Evolutionary conservation across 2,329 filamentous ascomycete genomes (phyloP), one percentile per base, ranked within the genome.

Genomic region (Arthrobotrys sphaeroides): DNA sequence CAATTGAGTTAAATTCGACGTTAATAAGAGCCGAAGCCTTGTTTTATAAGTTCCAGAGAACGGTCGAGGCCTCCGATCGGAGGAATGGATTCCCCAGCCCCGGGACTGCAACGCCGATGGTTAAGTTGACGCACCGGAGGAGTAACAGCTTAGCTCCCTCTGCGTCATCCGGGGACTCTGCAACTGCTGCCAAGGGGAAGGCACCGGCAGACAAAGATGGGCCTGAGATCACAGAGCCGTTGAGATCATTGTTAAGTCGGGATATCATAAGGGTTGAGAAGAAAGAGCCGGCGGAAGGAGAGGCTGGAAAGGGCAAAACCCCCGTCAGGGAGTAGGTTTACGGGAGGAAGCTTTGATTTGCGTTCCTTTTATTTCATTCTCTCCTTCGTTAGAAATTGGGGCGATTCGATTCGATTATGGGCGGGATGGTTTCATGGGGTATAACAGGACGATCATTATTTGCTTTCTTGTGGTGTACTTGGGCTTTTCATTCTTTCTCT

Each of bases 61-160:
- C 92, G 1, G 91, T 99, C 9, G 93, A 98, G 80, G 91, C 92
- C 0, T 90, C 97, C 36, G 96, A 99, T 83, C 94, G 95, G 84
- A 96, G 95, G 82, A 86, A 90, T 60, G 93, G 73, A n/a, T 72
- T 77, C 16, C 73, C 73, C 4, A 72, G 65, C 28, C 73, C 73
- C 16, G 73, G 73, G 1, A 77, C 73, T 10, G 49, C 65, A 28
- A 45, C 42, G 24, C 73, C 73, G 53, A 77, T 72, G 59, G 66
- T 77, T 9, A 33, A 43, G n/a, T 61, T 77, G 43, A 70, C 73
- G 20, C 73, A 77, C 38, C 36, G 61, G 18, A 64, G 43, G 16
- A 77, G 40, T n/a, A 45, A 36, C 24, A 72, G 67, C 33, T 43
- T 28, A 13, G 16, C 47, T 4, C 53, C 53, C 3, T 47, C 73